phyloP scores from a whole-genome alignment of 495 filamentous ascomycete species.

The Neurospora sp. region DNA sequence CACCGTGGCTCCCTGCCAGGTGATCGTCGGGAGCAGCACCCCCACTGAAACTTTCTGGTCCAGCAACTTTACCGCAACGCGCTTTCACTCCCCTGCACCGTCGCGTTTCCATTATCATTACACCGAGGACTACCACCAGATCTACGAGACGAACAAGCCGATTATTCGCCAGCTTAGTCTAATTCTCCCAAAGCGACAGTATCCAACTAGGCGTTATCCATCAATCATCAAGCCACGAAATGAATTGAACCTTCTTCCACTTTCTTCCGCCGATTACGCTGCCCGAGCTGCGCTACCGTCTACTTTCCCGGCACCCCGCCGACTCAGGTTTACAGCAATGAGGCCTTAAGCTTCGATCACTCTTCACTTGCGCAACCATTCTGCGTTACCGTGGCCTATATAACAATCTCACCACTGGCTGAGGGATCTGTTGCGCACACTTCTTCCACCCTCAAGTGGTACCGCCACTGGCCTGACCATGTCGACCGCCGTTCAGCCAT shows the following conservation, averaged over 20 bases:
- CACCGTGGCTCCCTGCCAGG: background rate
- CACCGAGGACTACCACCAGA: background rate
- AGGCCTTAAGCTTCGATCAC: background rate
- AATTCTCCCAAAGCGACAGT: too few relatives aligned
- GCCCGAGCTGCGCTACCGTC: background rate
- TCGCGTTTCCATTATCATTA: background rate
- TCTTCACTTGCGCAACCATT: background rate
- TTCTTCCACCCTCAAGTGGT: background rate
- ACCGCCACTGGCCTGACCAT: slow-evolving; percentile 3
- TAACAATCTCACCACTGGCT: background rate
- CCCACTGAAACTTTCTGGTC: background rate
- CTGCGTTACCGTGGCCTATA: background rate
- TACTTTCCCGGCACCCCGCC: background rate
- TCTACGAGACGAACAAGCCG: background rate
- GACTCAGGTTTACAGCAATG: background rate
- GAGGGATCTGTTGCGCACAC: background rate
- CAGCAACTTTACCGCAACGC: background rate
- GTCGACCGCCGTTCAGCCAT: slow-evolving; percentile 5
- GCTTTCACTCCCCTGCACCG: background rate
- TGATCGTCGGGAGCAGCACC: background rate
- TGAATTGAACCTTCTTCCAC: background rate
- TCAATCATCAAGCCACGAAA: background rate
- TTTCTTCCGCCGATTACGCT: background rate
- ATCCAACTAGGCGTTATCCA: background rate
- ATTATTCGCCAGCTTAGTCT: background rate